These are phyloP conservation scores for Euryodendron excelsum DNA, from an alignment of 148 eudicot genomes.

Conservation along the genomic window DNA sequence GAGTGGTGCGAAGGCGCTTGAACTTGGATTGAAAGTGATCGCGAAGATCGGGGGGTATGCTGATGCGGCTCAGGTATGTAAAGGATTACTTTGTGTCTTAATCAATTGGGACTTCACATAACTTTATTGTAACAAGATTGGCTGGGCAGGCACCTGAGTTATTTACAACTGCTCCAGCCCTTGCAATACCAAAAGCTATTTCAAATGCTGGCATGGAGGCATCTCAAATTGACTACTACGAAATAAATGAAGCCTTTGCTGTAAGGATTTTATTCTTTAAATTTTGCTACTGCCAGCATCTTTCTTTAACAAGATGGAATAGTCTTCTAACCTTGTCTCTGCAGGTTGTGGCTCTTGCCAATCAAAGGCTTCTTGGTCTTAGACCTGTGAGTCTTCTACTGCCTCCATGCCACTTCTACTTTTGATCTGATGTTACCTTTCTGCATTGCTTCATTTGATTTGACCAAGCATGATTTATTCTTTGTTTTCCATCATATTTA, in stretches of 20 bases:
- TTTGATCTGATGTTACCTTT: neutral
- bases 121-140: conserved; percentile 10
- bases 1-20: conserved; percentile 74
- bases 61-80: conserved; percentile 85
- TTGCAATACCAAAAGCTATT: conserved; percentile 91
- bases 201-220: conserved; percentile 69
- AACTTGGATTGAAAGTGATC: conserved; percentile 72
- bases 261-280: conserved; percentile 37
- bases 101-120: neutral
- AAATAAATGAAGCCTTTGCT: conserved; percentile 94
- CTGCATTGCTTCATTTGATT: neutral
- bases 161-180: conserved; percentile 93
- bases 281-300: conserved; percentile 3
- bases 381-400: conserved; percentile 59
- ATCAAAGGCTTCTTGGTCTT: conserved; percentile 76
- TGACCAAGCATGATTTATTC: neutral
- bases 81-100: neutral
- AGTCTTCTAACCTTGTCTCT: conserved; percentile 18
- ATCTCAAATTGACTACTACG: conserved; percentile 76
- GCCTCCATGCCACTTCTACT: neutral
- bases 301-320: neutral
- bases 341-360: conserved; percentile 95
- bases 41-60: conserved; percentile 79
- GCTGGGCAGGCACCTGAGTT: conserved; percentile 81
- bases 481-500: neutral